Evolutionary conservation across 495 filamentous ascomycete species (phyloP), one percentile per base, ranked within the genome.

Genomic region (Xanthoparmelia taractica): DNA sequence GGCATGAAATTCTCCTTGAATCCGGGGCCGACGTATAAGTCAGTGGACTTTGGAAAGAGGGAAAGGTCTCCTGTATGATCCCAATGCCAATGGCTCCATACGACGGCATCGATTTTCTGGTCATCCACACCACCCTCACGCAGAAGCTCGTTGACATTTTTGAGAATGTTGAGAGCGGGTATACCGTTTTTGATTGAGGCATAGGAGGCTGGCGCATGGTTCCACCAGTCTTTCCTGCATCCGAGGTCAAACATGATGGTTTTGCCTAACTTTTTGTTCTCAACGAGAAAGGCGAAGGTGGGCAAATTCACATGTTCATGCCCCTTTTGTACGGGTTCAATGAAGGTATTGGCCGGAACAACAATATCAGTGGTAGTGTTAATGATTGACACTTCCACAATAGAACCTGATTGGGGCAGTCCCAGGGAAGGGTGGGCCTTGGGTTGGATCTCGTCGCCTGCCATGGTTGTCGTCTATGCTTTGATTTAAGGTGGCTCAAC

Each of bases 51-150:
- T 10, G 74, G 73, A 57, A 75, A 76, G 1, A 67, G 56, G 4
- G 72, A 63, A 13, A 69, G 63, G 60, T 75, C 67, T 33, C 73
- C 74, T 0, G 63, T 73, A 52, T 76, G 74, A 48, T 76, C 74
- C 62, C 82, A 81, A 68, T 88, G 86, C 58, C 70, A 69, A 63
- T 86, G 84, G 36, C 79, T 82, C 70, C 70, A 72, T 20, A 73
- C 68, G 25, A 73, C 63, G 20, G 64, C 67, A 29, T 69, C 63
- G n/a, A 73, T 65, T 25, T 68, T 58, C 23, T 65, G 59, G 41
- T 65, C 54, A 29, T 68, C 60, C 4, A 69, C 58, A 5, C 69
- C 66, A 20, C 65, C 64, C 31, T 74, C 72, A 31, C 63, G 25
- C 17, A 75, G 55, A 57, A 75, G 66, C 63, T 75, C 71, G 15